Conservation (phyloP, 2,329 filamentous ascomycete species). For the Hirsutella minnesotensis region DNA sequence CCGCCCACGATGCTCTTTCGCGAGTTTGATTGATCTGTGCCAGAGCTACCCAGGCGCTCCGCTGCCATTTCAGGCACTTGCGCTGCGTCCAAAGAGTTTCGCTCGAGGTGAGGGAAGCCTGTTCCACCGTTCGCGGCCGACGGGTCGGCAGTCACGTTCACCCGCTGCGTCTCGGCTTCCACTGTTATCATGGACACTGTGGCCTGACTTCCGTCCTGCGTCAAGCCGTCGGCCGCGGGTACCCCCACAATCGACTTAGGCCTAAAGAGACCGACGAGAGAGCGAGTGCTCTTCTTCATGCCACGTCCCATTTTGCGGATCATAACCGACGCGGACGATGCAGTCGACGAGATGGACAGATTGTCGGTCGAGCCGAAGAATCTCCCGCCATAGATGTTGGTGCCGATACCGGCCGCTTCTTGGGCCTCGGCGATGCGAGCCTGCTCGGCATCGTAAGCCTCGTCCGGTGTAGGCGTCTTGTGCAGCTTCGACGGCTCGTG, state of each 20-base stretch:
- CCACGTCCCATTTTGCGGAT: constrained; percentile 97
- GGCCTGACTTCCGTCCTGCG: constrained; percentile 60
- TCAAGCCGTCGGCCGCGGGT: constrained; percentile 54
- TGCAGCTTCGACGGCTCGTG: constrained; percentile 43
- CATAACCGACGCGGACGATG: constrained; percentile 84
- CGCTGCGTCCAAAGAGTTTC: constrained; percentile 63
- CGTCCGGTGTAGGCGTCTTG: constrained; percentile 48
- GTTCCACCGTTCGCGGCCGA: constrained; percentile 58
- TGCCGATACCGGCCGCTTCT: constrained; percentile 83
- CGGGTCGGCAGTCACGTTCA: constrained; percentile 64
- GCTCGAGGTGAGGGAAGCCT: constrained; percentile 74
- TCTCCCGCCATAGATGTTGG: constrained; percentile 82
- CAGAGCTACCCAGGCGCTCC: constrained; percentile 43
- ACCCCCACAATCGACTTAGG: constrained; percentile 84
- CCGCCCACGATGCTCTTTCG: constrained; percentile 86
- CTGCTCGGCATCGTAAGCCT: constrained; percentile 76
- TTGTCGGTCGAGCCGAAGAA: constrained; percentile 94
- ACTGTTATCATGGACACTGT: constrained; percentile 91
- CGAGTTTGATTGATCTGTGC: constrained; percentile 48
- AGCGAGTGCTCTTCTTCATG: constrained; percentile 89
- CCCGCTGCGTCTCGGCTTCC: constrained; percentile 77
- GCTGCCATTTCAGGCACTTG: constrained; percentile 30
- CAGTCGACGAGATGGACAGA: constrained; percentile 79
- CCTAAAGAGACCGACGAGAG: constrained; percentile 85
- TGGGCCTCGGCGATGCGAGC: constrained; percentile 84